A percentile compares a stretch with the other conserved stretches of the same genome.
phyloP scores from a whole-genome alignment of 306 rosid genomes.

The Malus sylvestris region DNA sequence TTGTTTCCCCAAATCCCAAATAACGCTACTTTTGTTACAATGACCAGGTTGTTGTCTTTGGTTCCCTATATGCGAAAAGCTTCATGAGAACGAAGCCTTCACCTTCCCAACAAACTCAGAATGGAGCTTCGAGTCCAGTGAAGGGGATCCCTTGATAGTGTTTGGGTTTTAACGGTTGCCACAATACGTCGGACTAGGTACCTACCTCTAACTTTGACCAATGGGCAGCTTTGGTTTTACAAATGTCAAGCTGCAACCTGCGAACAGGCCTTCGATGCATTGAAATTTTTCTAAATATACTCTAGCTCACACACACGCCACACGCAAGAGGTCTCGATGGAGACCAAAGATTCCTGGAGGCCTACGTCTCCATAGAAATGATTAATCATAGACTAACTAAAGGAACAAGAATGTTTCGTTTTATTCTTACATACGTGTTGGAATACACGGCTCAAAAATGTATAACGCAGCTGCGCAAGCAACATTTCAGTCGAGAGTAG shows the following conservation, averaged over 20 bases:
- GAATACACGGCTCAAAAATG: neutral
- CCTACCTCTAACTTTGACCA: conserved; percentile 24
- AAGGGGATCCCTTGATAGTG: conserved; percentile 37
- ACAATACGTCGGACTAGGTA: conserved; percentile 22
- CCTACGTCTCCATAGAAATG: neutral
- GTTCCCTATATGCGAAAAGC: conserved; percentile 66
- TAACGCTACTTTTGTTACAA: conserved; percentile 6
- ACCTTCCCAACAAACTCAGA: conserved; percentile 26
- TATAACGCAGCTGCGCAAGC: neutral
- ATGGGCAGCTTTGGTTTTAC: conserved; percentile 35
- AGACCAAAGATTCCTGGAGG: conserved; percentile 1
- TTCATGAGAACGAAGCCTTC: conserved; percentile 51
- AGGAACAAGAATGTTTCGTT: neutral
- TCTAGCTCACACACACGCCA: neutral
- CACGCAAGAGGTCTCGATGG: neutral
- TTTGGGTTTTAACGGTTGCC: conserved; percentile 12
- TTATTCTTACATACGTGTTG: neutral
- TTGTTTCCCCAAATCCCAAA: neutral
- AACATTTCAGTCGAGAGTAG: neutral
- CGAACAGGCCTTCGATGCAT: neutral
- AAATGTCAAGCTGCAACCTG: conserved; percentile 27
- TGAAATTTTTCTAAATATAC: neutral
- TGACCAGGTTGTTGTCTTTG: conserved; percentile 73
- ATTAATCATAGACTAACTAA: conserved; percentile 10
- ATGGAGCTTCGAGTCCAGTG: conserved; percentile 36